Conservation (phyloP, 192 early-diverging fungal species). For the Geranomyces michiganensis region DNA sequence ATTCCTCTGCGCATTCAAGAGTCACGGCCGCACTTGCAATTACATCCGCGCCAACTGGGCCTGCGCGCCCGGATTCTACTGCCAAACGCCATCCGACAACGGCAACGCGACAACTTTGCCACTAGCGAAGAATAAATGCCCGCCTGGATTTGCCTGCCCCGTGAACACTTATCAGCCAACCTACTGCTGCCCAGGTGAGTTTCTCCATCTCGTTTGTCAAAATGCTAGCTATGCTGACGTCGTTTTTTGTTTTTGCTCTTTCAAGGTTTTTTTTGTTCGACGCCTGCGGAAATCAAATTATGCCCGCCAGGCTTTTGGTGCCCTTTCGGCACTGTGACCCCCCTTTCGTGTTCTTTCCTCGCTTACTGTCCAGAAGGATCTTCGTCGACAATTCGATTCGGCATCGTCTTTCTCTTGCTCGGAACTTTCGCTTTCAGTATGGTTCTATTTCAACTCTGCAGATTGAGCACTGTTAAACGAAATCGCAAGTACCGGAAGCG, state of each 20-base stretch:
- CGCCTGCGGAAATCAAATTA: constrained; percentile 42
- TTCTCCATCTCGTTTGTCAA: no score
- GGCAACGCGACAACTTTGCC: background rate
- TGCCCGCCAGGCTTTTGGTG: constrained; percentile 63
- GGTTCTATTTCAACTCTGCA: constrained; percentile 18
- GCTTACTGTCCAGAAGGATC: constrained; percentile 39
- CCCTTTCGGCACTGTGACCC: constrained; percentile 49
- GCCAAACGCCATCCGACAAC: constrained; percentile 16
- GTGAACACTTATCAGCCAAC: constrained; percentile 56
- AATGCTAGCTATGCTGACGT: no score
- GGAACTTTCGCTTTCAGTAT: constrained; percentile 13
- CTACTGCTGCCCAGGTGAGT: constrained; percentile 52
- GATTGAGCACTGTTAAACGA: constrained; percentile 9
- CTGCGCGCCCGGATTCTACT: constrained; percentile 24
- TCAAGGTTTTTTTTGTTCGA: constrained; percentile 58
- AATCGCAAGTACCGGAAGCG: constrained; percentile 18
- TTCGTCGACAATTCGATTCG: constrained; percentile 18
- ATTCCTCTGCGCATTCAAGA: no score
- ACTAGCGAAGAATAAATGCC: constrained; percentile 9
- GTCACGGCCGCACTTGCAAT: background rate
- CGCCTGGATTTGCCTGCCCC: constrained; percentile 57
- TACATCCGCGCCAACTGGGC: constrained; percentile 27
- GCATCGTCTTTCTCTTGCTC: constrained; percentile 30
- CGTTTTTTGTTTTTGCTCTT: no score
- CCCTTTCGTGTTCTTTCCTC: constrained; percentile 32